These are phyloP conservation scores for Furcasterigmium sp. DNA, from an alignment of 2,329 filamentous ascomycete species.

Conservation along the genomic window DNA sequence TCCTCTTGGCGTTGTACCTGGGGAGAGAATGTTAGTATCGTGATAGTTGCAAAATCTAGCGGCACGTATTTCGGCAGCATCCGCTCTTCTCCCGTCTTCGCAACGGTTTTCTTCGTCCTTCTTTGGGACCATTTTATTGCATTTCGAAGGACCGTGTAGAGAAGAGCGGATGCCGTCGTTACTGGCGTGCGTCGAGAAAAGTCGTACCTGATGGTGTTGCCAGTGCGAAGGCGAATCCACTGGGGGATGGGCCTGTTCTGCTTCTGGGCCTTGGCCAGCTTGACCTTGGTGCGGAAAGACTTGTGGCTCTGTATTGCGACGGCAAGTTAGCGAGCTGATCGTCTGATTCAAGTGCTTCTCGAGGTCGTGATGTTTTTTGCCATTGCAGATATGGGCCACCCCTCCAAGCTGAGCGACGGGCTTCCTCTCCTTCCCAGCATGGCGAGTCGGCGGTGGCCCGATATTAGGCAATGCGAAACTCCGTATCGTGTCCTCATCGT, in stretches of 20 bases:
- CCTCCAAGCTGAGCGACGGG: slow-evolving; percentile 4
- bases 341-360: not conserved
- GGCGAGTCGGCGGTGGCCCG: not conserved
- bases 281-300: slow-evolving; percentile 99
- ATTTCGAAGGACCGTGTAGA: not conserved
- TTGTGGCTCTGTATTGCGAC: slow-evolving; percentile 79
- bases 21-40: slow-evolving; percentile 8
- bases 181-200: not conserved
- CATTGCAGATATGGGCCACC: not conserved
- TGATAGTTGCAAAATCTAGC: not conserved
- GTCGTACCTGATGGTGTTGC: slow-evolving; percentile 98
- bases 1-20: slow-evolving; percentile 99
- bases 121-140: not conserved
- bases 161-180: not conserved
- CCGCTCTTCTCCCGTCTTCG: not conserved
- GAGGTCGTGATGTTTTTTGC: not conserved
- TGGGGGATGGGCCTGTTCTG: slow-evolving; percentile 99
- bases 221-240: slow-evolving; percentile 98
- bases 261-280: slow-evolving; percentile 99
- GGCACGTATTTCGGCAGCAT: not conserved
- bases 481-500: no score
- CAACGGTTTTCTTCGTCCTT: not conserved
- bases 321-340: not conserved
- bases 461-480: no score
- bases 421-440: slow-evolving; percentile 5